Evolutionary conservation across 148 eudicot species (phyloP).

Genomic region (Rhododendron vialii): DNA sequence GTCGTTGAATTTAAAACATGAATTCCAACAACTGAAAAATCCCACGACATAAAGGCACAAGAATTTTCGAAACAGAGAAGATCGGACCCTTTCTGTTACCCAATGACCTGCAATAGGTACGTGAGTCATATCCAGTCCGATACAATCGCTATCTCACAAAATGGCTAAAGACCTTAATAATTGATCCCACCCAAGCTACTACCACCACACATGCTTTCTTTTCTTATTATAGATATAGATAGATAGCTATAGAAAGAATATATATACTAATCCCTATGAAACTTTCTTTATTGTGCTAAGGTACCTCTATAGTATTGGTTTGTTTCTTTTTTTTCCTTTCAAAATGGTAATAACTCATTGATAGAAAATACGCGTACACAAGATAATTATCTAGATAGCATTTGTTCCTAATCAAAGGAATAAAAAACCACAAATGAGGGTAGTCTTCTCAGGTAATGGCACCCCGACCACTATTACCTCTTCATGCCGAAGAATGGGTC

Average conservation of each 20-base stretch:
- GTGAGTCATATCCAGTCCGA: neutral
- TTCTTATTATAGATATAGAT: neutral
- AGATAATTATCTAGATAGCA: neutral
- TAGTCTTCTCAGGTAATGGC: too few relatives aligned
- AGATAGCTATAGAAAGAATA: neutral
- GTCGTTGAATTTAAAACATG: too few relatives aligned
- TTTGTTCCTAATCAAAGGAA: too few relatives aligned
- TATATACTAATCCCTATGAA: constrained; percentile 9
- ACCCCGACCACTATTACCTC: too few relatives aligned
- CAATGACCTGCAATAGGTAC: neutral
- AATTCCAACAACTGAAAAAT: too few relatives aligned
- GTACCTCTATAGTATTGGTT: neutral
- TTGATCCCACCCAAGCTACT: neutral
- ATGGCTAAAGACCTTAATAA: neutral
- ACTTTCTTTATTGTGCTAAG: constrained; percentile 1
- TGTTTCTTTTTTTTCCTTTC: too few relatives aligned
- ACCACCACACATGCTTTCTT: neutral
- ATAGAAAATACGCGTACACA: neutral
- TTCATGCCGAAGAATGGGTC: neutral
- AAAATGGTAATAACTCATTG: neutral
- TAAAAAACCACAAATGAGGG: too few relatives aligned
- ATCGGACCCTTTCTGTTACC: too few relatives aligned
- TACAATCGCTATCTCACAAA: neutral
- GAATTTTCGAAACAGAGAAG: too few relatives aligned
- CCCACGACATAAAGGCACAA: too few relatives aligned